phyloP scores from a whole-genome alignment of 257 asterid species.

The Jasminum sambac region DNA sequence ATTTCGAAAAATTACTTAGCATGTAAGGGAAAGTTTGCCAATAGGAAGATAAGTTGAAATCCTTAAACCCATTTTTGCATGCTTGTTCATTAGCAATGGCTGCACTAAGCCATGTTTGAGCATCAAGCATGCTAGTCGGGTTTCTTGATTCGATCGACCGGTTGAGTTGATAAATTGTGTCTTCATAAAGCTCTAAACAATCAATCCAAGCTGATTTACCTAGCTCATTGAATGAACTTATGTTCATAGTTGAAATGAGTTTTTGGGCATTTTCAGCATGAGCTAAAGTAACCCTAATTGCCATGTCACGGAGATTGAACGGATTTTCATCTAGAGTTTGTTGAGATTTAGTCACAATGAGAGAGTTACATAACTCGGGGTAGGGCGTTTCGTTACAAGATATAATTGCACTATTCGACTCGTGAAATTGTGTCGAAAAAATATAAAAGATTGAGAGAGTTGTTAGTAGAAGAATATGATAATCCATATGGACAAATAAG shows the following conservation, averaged over 20 bases:
- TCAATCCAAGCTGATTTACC: conserved; percentile 51
- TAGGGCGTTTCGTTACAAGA: conserved; percentile 55
- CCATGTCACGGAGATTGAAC: conserved; percentile 27
- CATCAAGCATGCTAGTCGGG: conserved; percentile 28
- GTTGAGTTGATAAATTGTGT: conserved; percentile 41
- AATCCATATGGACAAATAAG: conserved; percentile 33
- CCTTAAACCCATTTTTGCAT: conserved; percentile 58
- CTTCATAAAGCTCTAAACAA: conserved; percentile 53
- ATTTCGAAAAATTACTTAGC: conserved; percentile 31
- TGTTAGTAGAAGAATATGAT: conserved; percentile 15
- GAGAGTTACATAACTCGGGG: conserved; percentile 50
- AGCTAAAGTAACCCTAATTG: conserved; percentile 41
- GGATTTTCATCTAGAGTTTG: conserved; percentile 26
- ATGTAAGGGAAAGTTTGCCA: conserved; percentile 23
- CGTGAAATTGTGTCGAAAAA: conserved; percentile 11
- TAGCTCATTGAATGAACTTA: conserved; percentile 36
- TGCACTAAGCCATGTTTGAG: conserved; percentile 73
- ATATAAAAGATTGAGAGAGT: conserved; percentile 9
- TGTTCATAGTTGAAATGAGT: conserved; percentile 37
- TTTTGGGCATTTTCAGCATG: conserved; percentile 41
- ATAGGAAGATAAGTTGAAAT: conserved; percentile 39
- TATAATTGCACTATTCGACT: conserved; percentile 29
- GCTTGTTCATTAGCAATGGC: conserved; percentile 59
- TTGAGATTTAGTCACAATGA: conserved; percentile 23
- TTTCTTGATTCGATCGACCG: conserved; percentile 6